Base-by-base conservation (phyloP, 2,329 filamentous ascomycete species). In the Pseudogymnoascus sp. region DNA sequence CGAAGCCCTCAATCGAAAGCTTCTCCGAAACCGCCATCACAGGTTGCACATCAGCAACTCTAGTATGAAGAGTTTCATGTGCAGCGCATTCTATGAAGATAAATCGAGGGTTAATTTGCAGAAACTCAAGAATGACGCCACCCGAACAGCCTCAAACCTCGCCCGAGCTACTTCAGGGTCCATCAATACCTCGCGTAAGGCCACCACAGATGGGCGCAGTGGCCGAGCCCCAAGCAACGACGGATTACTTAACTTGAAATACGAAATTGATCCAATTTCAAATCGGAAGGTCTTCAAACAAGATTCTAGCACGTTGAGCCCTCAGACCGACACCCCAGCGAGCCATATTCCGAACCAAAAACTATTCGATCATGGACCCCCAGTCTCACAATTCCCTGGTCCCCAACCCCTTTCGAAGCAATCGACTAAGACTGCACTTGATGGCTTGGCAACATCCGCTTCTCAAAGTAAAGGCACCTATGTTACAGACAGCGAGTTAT, bases 251-350 rank as follows among this genome's bases (percentile, higher is more conserved):
- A 36, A 53, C 25, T 6, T 28, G 9, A 76, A 76, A 7, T 80
- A 77, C 59, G 71, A 77, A 18, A 84, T 86, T 46, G 83, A 86
- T 63, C 83, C 84, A 2, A 84, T 86, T 64, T 84, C 83, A 14
- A 86, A 86, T 65, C 78, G 82, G 36, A 83, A 78, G 65, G 76
- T 83, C 3, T 65, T 63, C 36, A 70, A 36, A 12, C 14, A 63
- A 75, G n/a, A 69, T 70, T 3, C 69, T 71, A 9, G 65, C 70
- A 38, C 49, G 5, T 36, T 21, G 49, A 56, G 28, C 49, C 2
- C 49, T 12, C 59, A 60, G 18, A 6, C 25, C 18, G 36, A 60
- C 34, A 40, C 59, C 12, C 38, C 59, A 5, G 36, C 38, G 36
- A 36, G 36, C 59, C 18, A 40, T 25, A 34, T 56, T 1, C 28